These are phyloP conservation scores for Serendipita sp. DNA, from an alignment of 1,284 basidiomycete species.

Conservation along the genomic window DNA sequence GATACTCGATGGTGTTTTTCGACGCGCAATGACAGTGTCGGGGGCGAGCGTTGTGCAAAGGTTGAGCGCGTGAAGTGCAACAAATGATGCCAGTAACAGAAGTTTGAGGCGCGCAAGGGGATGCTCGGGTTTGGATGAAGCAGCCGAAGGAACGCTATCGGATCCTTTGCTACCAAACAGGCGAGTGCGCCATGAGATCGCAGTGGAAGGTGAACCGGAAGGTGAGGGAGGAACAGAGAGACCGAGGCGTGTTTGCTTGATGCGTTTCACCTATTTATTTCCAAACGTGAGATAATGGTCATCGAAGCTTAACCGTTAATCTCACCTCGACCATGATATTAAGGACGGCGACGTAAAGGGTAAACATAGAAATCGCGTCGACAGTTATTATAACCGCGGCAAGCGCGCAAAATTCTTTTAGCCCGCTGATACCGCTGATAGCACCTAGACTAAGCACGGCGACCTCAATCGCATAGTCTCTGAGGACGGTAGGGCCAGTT, in stretches of 20 bases:
- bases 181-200: slow-evolving; percentile 17
- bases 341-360: slow-evolving; percentile 80
- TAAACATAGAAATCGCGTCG: slow-evolving; percentile 82
- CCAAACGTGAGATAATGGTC: neutral
- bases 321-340: slow-evolving; percentile 88
- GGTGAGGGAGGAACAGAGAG: neutral
- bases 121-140: slow-evolving; percentile 26
- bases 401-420: slow-evolving; percentile 90
- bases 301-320: slow-evolving; percentile 11
- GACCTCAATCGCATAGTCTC: slow-evolving; percentile 89
- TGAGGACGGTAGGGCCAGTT: slow-evolving; percentile 71
- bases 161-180: slow-evolving; percentile 7
- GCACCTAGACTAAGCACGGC: slow-evolving; percentile 81
- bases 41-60: slow-evolving; percentile 84
- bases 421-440: slow-evolving; percentile 73
- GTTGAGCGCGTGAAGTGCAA: slow-evolving; percentile 82
- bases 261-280: slow-evolving; percentile 30
- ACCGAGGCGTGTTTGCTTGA: slow-evolving; percentile 36
- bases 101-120: slow-evolving; percentile 82
- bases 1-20: slow-evolving; percentile 18
- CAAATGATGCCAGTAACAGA: slow-evolving; percentile 76
- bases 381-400: slow-evolving; percentile 75
- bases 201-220: neutral
- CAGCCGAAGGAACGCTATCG: slow-evolving; percentile 2
- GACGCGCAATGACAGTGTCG: slow-evolving; percentile 46